Base-by-base conservation (phyloP, 108 stramenopile genomes). In the Nannochloropsis gaditana region DNA sequence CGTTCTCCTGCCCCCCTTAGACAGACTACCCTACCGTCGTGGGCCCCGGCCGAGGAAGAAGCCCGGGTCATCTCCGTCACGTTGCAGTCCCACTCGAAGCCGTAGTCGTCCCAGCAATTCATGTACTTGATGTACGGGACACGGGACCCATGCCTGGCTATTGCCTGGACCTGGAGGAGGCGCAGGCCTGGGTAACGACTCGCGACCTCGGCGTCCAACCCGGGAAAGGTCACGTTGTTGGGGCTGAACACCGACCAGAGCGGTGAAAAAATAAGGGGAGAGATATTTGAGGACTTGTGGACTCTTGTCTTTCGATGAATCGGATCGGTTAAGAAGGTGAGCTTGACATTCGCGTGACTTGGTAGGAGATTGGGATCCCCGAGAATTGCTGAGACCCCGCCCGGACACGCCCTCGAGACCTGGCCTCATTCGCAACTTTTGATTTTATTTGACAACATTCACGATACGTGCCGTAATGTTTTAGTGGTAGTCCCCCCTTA, bases 71-170 rank as follows among this genome's bases (percentile, higher is more conserved):
- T 45, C 45, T 45, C 82, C 11, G 86, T 86, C 45, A 86, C 86
- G 11, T 86, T 86, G 82, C 86, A 86, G 21, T 86, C 44, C 86
- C 86, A 86, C 44, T 45, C 44, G 15, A 86, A 45, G 21, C n/a
- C n/a, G 82, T 86, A 86, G 21, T 83, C 45, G 43, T 45, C 44
- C 86, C 86, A 86, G 50, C 86, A 86, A 17, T 81, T n/a, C 59
- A 73, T 73, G 41, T 83, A 84, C 21, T 45, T 45, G 21, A 59
- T 83, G 42, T 86, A 86, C 5, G 86, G 86, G 19, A 82, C 82
- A 21, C 86, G 44, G 21, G 86, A 81, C 44, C 86, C 86, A 41
- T 86, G 86, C 10, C 86, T 19, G 10, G 82, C 44, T 10, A 86
- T 42, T 11, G 82, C 86, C 83, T 86, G 86, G 21, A 84, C 83